phyloP scores from a whole-genome alignment of 1,284 basidiomycete species.

The Schizophyllum amplum region DNA sequence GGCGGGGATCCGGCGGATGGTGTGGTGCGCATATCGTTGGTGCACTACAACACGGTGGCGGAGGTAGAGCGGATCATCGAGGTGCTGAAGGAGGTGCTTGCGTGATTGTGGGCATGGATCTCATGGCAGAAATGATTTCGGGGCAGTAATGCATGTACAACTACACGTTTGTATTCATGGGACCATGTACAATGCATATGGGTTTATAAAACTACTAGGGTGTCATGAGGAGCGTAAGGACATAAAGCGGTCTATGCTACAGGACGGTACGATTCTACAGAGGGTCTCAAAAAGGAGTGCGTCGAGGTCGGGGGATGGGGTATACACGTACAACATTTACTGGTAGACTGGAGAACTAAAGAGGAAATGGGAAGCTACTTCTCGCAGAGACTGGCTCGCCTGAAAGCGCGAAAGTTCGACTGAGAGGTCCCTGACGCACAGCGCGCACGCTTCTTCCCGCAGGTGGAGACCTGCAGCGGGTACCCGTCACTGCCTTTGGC shows the following conservation, averaged over 20 bases:
- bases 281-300: not conserved
- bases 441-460: not conserved
- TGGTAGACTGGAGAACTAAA: too few species aligned
- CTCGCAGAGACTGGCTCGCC: not conserved
- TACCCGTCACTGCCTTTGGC: too few species aligned
- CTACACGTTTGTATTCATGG: not conserved
- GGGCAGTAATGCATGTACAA: not conserved
- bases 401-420: not conserved
- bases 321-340: not conserved
- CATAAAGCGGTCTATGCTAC: not conserved
- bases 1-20: slow-evolving; percentile 55
- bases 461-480: not conserved
- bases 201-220: too few species aligned
- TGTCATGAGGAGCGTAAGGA: not conserved
- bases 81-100: slow-evolving; percentile 40
- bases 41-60: slow-evolving; percentile 72
- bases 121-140: not conserved
- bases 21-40: slow-evolving; percentile 69
- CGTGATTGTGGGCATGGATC: not conserved
- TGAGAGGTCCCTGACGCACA: not conserved
- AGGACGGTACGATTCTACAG: not conserved
- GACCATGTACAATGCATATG: not conserved
- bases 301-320: not conserved
- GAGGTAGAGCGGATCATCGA: slow-evolving; percentile 55
- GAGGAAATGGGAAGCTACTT: not conserved